phyloP scores from a whole-genome alignment of 306 rosid genomes.

The Rosa lucieae region DNA sequence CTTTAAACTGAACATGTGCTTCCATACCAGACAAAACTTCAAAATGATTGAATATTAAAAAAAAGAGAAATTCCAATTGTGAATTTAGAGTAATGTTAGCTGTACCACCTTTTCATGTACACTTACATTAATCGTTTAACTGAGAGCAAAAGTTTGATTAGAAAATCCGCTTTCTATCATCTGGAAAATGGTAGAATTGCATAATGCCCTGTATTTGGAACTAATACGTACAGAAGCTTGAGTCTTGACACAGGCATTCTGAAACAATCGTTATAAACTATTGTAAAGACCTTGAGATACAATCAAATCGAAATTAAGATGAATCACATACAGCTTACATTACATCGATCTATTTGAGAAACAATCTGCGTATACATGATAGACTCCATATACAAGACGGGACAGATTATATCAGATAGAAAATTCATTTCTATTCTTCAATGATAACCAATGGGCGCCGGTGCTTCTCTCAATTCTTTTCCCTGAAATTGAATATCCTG shows the following conservation, averaged over 20 bases:
- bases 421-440: not conserved
- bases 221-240: not conserved
- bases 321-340: not conserved
- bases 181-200: not conserved
- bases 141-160: not conserved
- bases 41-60: not conserved
- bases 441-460: conserved; percentile 76
- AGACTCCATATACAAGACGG: conserved; percentile 2
- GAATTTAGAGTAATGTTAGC: not conserved
- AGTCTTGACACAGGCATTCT: not conserved
- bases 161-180: not conserved
- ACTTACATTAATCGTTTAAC: not conserved
- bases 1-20: not conserved
- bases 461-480: conserved; percentile 67
- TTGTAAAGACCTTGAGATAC: not conserved
- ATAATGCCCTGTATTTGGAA: not conserved
- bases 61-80: too few relatives aligned
- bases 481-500: conserved; percentile 82
- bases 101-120: not conserved
- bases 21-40: not conserved
- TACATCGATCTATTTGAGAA: not conserved
- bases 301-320: not conserved
- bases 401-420: not conserved
- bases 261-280: not conserved
- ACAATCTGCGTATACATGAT: not conserved